These are phyloP conservation scores for Hippophae tibetana DNA, from an alignment of 306 rosid species.

Conservation along the genomic window DNA sequence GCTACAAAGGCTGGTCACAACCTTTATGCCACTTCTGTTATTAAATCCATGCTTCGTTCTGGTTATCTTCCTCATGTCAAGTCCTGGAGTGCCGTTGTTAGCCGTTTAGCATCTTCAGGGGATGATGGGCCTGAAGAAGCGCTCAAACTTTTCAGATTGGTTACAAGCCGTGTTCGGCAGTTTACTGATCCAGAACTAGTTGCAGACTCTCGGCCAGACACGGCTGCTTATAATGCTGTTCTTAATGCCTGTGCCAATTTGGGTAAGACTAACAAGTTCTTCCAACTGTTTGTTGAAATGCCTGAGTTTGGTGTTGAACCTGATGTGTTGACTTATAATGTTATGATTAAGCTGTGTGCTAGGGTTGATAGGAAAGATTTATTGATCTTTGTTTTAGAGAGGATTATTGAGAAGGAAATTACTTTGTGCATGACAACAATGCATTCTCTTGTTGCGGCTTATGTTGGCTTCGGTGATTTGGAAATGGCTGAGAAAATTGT, in stretches of 20 bases:
- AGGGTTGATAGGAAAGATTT: constrained; percentile 53
- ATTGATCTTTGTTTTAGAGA: constrained; percentile 67
- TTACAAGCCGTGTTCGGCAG: constrained; percentile 47
- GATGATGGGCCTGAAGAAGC: constrained; percentile 68
- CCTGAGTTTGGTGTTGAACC: constrained; percentile 41
- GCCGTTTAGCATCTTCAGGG: constrained; percentile 48
- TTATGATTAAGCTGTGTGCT: constrained; percentile 68
- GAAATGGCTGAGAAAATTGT: constrained; percentile 67
- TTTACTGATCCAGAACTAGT: constrained; percentile 33
- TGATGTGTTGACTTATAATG: constrained; percentile 69
- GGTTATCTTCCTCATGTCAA: constrained; percentile 91
- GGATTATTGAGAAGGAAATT: constrained; percentile 52
- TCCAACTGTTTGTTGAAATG: constrained; percentile 90
- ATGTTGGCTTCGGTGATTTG: constrained; percentile 72
- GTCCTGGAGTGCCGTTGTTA: constrained; percentile 92
- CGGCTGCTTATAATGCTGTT: constrained; percentile 71
- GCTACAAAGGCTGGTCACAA: constrained; percentile 67
- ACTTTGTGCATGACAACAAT: constrained; percentile 59
- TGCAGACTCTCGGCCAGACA: constrained; percentile 66
- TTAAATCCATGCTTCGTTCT: constrained; percentile 97
- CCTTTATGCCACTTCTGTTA: constrained; percentile 61
- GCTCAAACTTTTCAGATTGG: constrained; percentile 40
- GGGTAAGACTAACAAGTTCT: constrained; percentile 52
- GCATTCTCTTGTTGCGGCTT: constrained; percentile 71
- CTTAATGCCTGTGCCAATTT: constrained; percentile 82